A percentile compares a stretch with the other conserved stretches of the same genome.
phyloP scores from a whole-genome alignment of 163 green algal species.

The Coccomyxa subellipsoidea region DNA sequence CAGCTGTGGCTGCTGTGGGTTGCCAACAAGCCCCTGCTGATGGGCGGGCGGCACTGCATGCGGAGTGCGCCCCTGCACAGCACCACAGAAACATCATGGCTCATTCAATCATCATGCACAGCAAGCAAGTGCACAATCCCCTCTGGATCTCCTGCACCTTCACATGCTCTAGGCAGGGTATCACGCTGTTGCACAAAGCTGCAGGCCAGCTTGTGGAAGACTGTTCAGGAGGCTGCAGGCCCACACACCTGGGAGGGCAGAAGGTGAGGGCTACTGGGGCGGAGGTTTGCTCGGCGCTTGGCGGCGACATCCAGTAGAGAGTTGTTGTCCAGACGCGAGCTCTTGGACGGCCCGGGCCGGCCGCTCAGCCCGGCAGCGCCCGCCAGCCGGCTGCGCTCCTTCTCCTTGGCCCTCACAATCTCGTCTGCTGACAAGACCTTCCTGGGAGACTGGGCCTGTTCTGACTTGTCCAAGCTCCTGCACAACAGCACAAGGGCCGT shows the following conservation, averaged over 20 bases:
- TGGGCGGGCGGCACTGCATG: neutral
- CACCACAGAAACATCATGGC: no score
- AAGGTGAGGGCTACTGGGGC: neutral
- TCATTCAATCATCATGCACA: no score
- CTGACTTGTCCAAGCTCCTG: neutral
- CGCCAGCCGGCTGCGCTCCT: neutral
- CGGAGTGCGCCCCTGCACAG: neutral
- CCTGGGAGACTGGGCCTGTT: conserved; percentile 1
- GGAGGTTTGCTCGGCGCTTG: neutral
- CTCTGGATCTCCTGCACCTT: no score
- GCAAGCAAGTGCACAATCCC: no score
- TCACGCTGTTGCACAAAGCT: no score
- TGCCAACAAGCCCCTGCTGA: neutral
- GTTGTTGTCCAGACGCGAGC: neutral
- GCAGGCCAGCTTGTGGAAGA: no score
- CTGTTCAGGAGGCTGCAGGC: no score
- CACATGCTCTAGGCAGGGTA: no score
- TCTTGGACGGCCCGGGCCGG: neutral
- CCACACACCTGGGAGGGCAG: neutral
- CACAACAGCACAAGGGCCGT: neutral
- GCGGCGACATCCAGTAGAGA: neutral
- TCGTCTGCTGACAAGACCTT: conserved; percentile 18
- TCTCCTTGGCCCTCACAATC: conserved; percentile 19
- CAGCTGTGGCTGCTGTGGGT: neutral
- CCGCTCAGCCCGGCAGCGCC: neutral